phyloP scores from a whole-genome alignment of 2,329 filamentous ascomycete species.

The Teratosphaeria gauchensis region DNA sequence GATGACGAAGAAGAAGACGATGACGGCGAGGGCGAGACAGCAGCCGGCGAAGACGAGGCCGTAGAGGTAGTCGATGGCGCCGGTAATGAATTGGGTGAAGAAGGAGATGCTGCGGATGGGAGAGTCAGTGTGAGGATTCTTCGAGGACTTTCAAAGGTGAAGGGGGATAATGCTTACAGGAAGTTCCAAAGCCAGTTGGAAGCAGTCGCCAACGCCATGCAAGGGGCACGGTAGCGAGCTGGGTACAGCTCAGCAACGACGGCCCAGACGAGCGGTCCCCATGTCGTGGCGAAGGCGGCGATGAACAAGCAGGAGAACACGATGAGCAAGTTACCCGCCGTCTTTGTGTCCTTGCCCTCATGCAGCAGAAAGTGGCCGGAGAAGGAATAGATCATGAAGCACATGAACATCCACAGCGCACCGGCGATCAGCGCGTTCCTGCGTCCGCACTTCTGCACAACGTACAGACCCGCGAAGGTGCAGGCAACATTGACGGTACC shows the following conservation, averaged over 20 bases:
- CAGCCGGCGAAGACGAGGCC: slow-evolving; percentile 31
- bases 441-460: slow-evolving; percentile 38
- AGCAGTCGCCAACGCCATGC: slow-evolving; percentile 48
- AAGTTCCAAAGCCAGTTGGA: slow-evolving; percentile 48
- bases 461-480: slow-evolving; percentile 38
- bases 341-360: slow-evolving; percentile 22
- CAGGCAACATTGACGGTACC: slow-evolving; percentile 39
- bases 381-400: slow-evolving; percentile 47
- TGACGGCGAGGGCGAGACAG: slow-evolving; percentile 22
- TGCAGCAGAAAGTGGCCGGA: slow-evolving; percentile 37
- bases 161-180: slow-evolving; percentile 1
- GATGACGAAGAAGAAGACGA: slow-evolving; percentile 31
- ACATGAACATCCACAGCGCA: slow-evolving; percentile 42
- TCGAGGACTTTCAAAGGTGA: background rate
- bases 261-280: slow-evolving; percentile 62
- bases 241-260: slow-evolving; percentile 57
- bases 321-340: slow-evolving; percentile 52
- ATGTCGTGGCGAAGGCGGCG: slow-evolving; percentile 56
- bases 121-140: background rate
- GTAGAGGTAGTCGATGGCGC: slow-evolving; percentile 31
- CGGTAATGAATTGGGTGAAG: slow-evolving; percentile 30
- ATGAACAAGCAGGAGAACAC: slow-evolving; percentile 61
- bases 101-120: slow-evolving; percentile 15
- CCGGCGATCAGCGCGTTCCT: slow-evolving; percentile 36
- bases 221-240: slow-evolving; percentile 39